A percentile compares a stretch with the other conserved stretches of the same genome.
phyloP scores from a whole-genome alignment of 2,329 filamentous ascomycete genomes.

The Aspergillus pseudonomiae region DNA sequence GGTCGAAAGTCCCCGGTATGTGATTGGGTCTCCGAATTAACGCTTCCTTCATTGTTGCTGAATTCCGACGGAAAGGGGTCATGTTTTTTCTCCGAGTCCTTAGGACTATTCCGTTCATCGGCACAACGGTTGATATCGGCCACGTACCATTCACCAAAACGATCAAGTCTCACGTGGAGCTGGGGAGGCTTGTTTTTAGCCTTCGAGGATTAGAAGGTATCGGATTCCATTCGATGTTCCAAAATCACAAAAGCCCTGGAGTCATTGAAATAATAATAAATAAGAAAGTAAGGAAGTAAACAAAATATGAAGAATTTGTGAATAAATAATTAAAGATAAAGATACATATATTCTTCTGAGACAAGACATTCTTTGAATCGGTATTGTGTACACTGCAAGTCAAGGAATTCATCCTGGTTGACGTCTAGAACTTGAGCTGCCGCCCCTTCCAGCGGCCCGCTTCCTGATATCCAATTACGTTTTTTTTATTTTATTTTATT shows the following conservation, averaged over 20 bases:
- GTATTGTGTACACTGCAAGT: too few relatives aligned
- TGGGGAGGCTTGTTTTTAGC: slow-evolving; percentile 5
- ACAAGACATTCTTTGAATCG: not conserved
- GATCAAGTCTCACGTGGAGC: slow-evolving; percentile 14
- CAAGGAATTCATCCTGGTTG: not conserved
- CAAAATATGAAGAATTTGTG: not conserved
- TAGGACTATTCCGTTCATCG: slow-evolving; percentile 11
- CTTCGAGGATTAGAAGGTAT: slow-evolving; percentile 2
- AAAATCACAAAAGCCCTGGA: not conserved
- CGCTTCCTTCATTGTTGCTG: not conserved
- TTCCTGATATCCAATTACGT: not conserved
- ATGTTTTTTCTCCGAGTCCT: not conserved
- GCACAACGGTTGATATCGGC: slow-evolving; percentile 12
- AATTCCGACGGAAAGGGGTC: not conserved
- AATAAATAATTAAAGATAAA: not conserved
- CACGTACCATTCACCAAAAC: not conserved
- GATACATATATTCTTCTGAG: not conserved
- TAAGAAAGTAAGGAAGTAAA: not conserved
- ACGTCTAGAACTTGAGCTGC: not conserved
- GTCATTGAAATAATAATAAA: not conserved
- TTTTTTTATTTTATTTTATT: not conserved
- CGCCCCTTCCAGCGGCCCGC: not conserved
- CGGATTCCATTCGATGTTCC: not conserved
- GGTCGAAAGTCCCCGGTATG: not conserved
- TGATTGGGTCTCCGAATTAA: slow-evolving; percentile 4